Base-by-base conservation (phyloP, 495 filamentous ascomycete species). In the Pyrenula massariospora region DNA sequence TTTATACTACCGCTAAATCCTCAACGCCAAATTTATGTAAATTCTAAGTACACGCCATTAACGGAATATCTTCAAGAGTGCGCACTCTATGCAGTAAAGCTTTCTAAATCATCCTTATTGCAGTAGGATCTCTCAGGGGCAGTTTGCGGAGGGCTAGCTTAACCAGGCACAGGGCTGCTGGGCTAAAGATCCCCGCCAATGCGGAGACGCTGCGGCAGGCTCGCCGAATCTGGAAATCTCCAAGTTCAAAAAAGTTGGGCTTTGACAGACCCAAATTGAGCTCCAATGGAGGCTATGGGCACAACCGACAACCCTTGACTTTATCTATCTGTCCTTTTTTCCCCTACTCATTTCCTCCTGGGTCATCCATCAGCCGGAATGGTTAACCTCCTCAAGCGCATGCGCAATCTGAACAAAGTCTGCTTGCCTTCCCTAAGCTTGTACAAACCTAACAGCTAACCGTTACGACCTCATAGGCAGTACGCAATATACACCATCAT, bases 351-450 rank as follows among this genome's bases (percentile, higher is more conserved):
- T 8, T 42, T 42, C 31, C 15, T 42, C 31, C 31, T 42, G 31
- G 31, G 8, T 15, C 31, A 5, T 42, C 31, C 31, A 42, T 15
- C 15, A 42, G 31, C 31, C 31, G 31, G 31, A 42, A 95, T 93
- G 89, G 87, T 92, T 62, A 85, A 83, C 67, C 68, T 92, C 62
- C 72, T 84, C 66, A 81, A 80, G 69, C 88, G 91, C 54, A 87
- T 90, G 82, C 77, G 84, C 66, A 85, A 83, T 73, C 73, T 95
- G 70, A 82, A 80, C 71, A 73, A 78, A 66, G 89, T 94, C 78
- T 74, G 86, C 80, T 55, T 47, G 36, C 24, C 20, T 31, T 31
- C 54, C 24, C 50, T 21, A n/a, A 15, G 58, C 47, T 20, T 48
- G 11, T 50, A 21, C 20, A 10, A 1, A 52, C 36, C 48, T 56